Evolutionary conservation across 164 flowering plant species (phyloP), one percentile per base, ranked within the genome.

Genomic region (Chloranthus sessilifolius): DNA sequence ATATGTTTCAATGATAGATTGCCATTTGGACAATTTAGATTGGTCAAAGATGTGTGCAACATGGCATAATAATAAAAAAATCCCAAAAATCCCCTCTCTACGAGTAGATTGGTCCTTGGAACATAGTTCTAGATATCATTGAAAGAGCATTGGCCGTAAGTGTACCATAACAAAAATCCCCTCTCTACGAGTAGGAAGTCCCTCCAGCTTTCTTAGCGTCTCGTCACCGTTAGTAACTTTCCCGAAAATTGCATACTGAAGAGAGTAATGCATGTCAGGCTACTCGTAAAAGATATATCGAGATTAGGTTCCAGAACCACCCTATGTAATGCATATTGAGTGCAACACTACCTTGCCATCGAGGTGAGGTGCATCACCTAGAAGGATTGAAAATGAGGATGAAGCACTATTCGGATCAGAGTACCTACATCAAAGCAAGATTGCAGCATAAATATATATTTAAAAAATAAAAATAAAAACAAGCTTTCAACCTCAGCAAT

Each of bases 331-430:
- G 17, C 43, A n/a, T 1, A 23, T 37, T 56, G 47, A 38, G 10
- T 33, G 8, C 15, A 35, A 58, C 10, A 53, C 50, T 59, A 88
- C 96, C 82, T 80, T 58, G 26, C 83, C 70, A 76, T 92, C 94
- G 42, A 88, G 98, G 68, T 92, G 98, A 63, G 98, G 98, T n/a
- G 96, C 96, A 78, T 92, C 78, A 16, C 96, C 95, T 31, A 88
- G 87, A 69, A 92, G 96, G 20, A 92, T 85, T 33, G 98, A 92
- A 59, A 92, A 92, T 7, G 96, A 92, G 21, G 98, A 90, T 47
- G 55, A 7, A 33, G 77, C 97, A 68, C 97, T 89, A 63, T 89
- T 52, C 45, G 95, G 95, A 68, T 89, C 97, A 16, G 75, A 41
- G 63, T 69, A 74, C 67, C 95, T 89, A 63, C 41, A 58, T 11